These are phyloP conservation scores for Cladophialophora chaetospira DNA, from an alignment of 2,329 filamentous ascomycete species.

Conservation along the genomic window DNA sequence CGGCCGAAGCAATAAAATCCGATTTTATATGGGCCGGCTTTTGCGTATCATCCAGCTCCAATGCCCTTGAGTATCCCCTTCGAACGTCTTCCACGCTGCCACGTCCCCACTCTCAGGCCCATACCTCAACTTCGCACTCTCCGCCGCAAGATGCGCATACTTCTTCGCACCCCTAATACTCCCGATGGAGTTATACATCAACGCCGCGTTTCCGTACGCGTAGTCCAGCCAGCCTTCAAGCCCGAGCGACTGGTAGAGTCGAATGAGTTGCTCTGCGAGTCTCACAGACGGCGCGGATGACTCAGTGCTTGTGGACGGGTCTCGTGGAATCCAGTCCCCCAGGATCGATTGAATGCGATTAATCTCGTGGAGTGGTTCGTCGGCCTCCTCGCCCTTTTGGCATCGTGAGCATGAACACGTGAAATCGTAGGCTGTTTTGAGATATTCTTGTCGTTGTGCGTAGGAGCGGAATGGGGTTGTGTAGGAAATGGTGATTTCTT, in stretches of 20 bases:
- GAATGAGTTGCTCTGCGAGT: constrained; percentile 20
- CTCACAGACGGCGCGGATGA: constrained; percentile 15
- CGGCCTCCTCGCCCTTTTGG: neutral
- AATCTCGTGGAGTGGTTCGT: constrained; percentile 18
- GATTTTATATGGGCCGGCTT: too few species aligned
- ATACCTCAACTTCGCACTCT: constrained; percentile 21
- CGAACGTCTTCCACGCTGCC: too few species aligned
- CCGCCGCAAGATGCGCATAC: constrained; percentile 24
- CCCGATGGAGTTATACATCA: constrained; percentile 25
- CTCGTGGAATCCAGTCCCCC: too few species aligned
- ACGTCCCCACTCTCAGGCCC: too few species aligned
- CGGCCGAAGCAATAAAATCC: too few species aligned
- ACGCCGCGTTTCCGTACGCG: constrained; percentile 25
- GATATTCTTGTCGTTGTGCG: constrained; percentile 16
- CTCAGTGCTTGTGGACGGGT: too few species aligned
- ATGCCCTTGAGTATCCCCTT: too few species aligned
- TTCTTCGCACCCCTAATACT: constrained; percentile 21
- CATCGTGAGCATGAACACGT: constrained; percentile 26
- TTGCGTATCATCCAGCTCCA: too few species aligned
- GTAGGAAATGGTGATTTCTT: constrained; percentile 95
- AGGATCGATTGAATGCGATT: constrained; percentile 15
- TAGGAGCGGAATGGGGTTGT: constrained; percentile 13
- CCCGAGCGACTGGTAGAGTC: constrained; percentile 17
- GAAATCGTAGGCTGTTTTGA: constrained; percentile 23
- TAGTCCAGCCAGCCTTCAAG: constrained; percentile 25